Base-by-base conservation (phyloP, 305 asterid species). In the Caryopteris hybrid region DNA sequence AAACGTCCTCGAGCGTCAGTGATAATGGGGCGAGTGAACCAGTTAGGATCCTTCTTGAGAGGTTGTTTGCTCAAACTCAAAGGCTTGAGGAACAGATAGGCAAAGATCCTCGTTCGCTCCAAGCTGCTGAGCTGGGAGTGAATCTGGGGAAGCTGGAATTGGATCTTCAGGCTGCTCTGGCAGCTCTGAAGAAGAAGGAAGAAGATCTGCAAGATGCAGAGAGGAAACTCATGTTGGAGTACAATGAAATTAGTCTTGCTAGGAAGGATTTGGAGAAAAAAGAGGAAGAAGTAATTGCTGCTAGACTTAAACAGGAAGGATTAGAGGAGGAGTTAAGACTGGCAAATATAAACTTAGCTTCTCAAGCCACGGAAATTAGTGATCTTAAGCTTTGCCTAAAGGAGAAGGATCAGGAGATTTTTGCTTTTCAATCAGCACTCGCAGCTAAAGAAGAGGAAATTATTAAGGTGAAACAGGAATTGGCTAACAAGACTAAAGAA, bases 21-120 rank as follows among this genome's bases (percentile, higher is more conserved):
- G 91, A 72, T 41, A 76, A 77, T 78, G 96, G 89, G 48, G 85
- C 83, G 17, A 78, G 77, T 13, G 91, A 86, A 51, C 92, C 95
- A 6, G 85, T 92, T 48, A 81, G 95, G 83, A 62, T 80, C 78
- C 91, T 90, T 70, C 85, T 93, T 53, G 95, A 87, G 87, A 83
- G 88, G 65, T 75, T 88, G 80, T 90, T 90, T 74, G 83, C 83
- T 55, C 89, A 92, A 81, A 84, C 91, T n/a, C 97, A 87, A 70
- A 87, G 82, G 70, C 86, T 93, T n/a, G 99, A 93, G 78, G 87
- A 90, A 74, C 89, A 82, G 74, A 83, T 88, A 6, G 82, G 86
- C 33, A 72, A 81, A 76, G 85, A 88, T 76, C 86, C 96, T 61
- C 50, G 13, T 46, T 76, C 81, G 14, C 84, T 87, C 45, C 83